These are phyloP conservation scores for Dovyalis caffra DNA, from an alignment of 345 rosid species.

Conservation along the genomic window DNA sequence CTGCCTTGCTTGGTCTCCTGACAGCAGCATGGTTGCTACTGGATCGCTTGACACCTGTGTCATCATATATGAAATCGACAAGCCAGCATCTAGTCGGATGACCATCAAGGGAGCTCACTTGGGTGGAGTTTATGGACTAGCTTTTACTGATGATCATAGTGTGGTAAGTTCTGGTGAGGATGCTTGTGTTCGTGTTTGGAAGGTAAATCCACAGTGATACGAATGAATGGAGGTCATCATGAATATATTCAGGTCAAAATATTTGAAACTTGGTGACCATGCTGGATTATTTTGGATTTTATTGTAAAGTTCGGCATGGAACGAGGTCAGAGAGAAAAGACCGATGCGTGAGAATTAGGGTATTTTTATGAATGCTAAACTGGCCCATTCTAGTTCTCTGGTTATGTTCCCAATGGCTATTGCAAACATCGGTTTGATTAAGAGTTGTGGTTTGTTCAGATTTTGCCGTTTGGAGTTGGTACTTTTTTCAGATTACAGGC, in stretches of 20 bases:
- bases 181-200: slow-evolving; percentile 85
- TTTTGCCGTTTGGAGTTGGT: background rate
- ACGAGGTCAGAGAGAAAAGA: background rate
- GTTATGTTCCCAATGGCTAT: too few relatives aligned
- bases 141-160: slow-evolving; percentile 57
- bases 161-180: slow-evolving; percentile 92
- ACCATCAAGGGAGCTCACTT: slow-evolving; percentile 82
- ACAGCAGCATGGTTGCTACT: slow-evolving; percentile 68
- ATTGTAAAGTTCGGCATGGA: background rate
- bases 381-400: background rate
- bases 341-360: background rate
- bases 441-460: background rate
- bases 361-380: background rate
- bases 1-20: slow-evolving; percentile 92
- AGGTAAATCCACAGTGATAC: slow-evolving; percentile 16
- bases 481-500: background rate
- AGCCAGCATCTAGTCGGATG: slow-evolving; percentile 66
- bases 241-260: background rate
- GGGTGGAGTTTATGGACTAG: slow-evolving; percentile 89
- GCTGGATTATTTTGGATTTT: slow-evolving; percentile 5
- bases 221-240: background rate
- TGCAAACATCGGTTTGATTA: background rate
- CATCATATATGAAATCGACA: slow-evolving; percentile 70
- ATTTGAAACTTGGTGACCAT: background rate
- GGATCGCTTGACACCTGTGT: slow-evolving; percentile 86